A percentile compares a stretch with the other conserved stretches of the same genome.
These are phyloP conservation scores for Zoysia japonica DNA, from an alignment of 176 grass and related monocot species.

Conservation along the genomic window DNA sequence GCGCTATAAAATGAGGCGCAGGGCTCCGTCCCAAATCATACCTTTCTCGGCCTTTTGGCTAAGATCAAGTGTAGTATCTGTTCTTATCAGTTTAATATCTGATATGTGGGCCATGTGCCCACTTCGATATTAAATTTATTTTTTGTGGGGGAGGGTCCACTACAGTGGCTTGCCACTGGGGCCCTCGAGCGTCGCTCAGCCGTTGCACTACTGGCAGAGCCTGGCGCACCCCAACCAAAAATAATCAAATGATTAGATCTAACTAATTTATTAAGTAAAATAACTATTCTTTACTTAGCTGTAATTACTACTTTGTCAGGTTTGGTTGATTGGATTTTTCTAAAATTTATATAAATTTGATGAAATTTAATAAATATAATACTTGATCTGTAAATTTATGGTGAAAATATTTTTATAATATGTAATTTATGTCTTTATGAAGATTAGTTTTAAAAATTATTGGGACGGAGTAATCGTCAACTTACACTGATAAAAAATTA, in stretches of 20 bases:
- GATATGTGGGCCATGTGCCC: slow-evolving; percentile 38
- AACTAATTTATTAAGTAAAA: no score
- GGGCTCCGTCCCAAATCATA: neutral
- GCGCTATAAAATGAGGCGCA: neutral
- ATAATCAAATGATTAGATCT: neutral
- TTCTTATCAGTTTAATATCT: slow-evolving; percentile 88
- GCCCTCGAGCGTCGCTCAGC: neutral
- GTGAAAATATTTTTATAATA: no score
- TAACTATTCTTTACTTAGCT: no score
- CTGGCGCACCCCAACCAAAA: slow-evolving; percentile 34
- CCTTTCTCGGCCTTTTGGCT: slow-evolving; percentile 80
- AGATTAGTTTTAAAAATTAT: no score
- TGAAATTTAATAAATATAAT: no score
- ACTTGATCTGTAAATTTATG: no score
- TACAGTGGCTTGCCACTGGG: slow-evolving; percentile 32
- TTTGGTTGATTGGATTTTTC: no score
- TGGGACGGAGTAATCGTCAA: no score
- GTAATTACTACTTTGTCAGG: no score
- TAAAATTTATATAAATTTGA: no score
- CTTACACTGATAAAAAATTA: no score
- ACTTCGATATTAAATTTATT: slow-evolving; percentile 68
- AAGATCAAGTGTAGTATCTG: slow-evolving; percentile 85
- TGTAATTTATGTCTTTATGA: no score
- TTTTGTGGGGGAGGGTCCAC: slow-evolving; percentile 35
- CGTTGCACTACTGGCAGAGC: slow-evolving; percentile 31